A percentile compares a stretch with the other conserved stretches of the same genome.
Conservation (phyloP, 306 rosid genomes). For the Canavalia gladiata region DNA sequence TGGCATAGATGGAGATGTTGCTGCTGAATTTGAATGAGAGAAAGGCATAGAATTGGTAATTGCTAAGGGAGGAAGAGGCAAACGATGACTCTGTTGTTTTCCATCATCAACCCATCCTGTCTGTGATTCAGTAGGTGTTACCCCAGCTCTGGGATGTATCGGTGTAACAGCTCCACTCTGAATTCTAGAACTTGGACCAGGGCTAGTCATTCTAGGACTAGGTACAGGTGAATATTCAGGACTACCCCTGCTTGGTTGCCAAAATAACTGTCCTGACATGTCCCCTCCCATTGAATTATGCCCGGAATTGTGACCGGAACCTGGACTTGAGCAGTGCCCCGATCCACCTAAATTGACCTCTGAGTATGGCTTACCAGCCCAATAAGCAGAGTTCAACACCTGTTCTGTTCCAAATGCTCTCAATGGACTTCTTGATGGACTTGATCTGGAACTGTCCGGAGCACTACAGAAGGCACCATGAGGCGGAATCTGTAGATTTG, state of each 20-base stretch:
- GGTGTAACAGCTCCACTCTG: conserved; percentile 98
- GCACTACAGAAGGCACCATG: conserved; percentile 85
- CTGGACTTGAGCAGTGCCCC: conserved; percentile 95
- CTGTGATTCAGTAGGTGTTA: conserved; percentile 68
- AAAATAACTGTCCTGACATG: conserved; percentile 69
- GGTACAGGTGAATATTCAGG: conserved; percentile 54
- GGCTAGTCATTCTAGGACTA: conserved; percentile 56
- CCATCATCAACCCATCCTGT: conserved; percentile 82
- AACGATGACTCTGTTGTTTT: conserved; percentile 87
- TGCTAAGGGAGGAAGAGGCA: conserved; percentile 90
- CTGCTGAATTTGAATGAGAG: conserved; percentile 90
- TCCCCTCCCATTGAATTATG: conserved; percentile 98
- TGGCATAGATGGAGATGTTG: conserved; percentile 93
- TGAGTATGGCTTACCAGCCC: conserved; percentile 41
- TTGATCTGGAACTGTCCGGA: conserved; percentile 69
- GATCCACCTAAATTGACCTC: conserved; percentile 68
- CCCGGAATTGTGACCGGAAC: conserved; percentile 95
- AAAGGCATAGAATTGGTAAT: conserved; percentile 67
- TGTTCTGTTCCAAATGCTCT: conserved; percentile 50
- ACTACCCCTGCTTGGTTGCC: conserved; percentile 56
- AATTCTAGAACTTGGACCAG: conserved; percentile 90
- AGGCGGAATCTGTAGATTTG: conserved; percentile 80
- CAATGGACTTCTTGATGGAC: conserved; percentile 51
- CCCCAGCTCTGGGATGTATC: conserved; percentile 86
- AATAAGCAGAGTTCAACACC: conserved; percentile 52